Evolutionary conservation across 2,329 filamentous ascomycete genomes (phyloP), one percentile per base, ranked within the genome.

Genomic region (Didymella exigua): DNA sequence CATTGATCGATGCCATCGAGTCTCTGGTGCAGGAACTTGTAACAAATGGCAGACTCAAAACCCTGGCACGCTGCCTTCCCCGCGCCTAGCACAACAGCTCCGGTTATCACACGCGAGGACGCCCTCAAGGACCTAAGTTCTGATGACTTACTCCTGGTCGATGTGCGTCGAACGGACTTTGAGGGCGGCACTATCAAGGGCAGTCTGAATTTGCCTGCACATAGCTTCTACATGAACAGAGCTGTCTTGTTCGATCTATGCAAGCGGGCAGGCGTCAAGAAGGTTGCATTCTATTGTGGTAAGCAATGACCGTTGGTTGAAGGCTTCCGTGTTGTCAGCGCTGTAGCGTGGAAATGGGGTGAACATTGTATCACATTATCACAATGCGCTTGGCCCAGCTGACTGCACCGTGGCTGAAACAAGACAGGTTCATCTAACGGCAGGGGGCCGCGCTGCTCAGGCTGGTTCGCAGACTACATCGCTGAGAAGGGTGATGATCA

Each of bases 211-310:
- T 68, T 81, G 34, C 78, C 78, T n/a, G 78, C 78, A 0, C 77
- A 80, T 44, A 75, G 73, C 34, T 80, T 81, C 67, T 79, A 75
- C 64, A 70, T 75, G 73, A 80, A 80, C 58, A 65, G 75, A 36
- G 76, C 68, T 1, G 74, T 75, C n/a, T 64, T 80, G 48, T 77
- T 78, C 33, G 70, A 78, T 48, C 57, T 81, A 27, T 77, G 75
- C 46, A 78, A 76, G 57, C 71, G 78, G 45, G 74, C 77, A 7
- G 77, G 77, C 31, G 71, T 80, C 14, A 76, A 75, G 50, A 73
- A 74, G 64, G 77, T 81, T 1, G 77, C 78, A 5, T 80, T 81
- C 60, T 79, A 78, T 23, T 80, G 78, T 61, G 77, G 76, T 68
- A 69, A 65, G 63, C 73, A 16, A 6, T n/a, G 27, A 18, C 11